These are phyloP conservation scores for Herpetospermum pedunculosum DNA, from an alignment of 306 rosid genomes.

Conservation along the genomic window DNA sequence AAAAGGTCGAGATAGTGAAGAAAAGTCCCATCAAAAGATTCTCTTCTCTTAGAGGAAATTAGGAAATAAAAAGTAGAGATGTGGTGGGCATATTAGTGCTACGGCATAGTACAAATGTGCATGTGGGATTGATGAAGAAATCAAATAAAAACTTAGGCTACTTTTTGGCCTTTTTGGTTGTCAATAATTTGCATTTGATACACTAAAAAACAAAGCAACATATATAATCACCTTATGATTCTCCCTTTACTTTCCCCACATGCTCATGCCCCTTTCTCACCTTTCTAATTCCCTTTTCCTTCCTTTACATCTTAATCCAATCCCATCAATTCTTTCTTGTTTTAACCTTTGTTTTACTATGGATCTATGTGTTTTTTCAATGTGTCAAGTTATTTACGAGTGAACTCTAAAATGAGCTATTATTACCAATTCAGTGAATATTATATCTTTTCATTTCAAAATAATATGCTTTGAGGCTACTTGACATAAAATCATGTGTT, in stretches of 20 bases:
- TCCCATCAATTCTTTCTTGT: neutral
- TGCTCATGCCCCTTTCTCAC: neutral
- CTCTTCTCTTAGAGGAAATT: neutral
- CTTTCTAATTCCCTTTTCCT: neutral
- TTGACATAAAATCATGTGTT: too few relatives aligned
- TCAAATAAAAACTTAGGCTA: neutral
- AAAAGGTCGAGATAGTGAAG: neutral
- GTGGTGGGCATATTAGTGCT: neutral
- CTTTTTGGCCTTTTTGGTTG: neutral
- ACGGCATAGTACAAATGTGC: constrained; percentile 1
- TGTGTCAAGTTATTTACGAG: too few relatives aligned
- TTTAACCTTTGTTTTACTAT: neutral
- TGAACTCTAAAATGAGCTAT: too few relatives aligned
- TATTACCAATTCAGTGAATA: too few relatives aligned
- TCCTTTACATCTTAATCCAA: neutral
- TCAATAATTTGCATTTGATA: neutral
- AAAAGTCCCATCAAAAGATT: neutral
- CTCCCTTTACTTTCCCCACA: neutral
- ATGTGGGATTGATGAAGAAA: neutral
- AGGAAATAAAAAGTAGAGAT: neutral
- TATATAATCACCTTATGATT: neutral
- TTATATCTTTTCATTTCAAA: too few relatives aligned
- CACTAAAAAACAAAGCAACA: neutral
- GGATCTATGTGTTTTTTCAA: neutral
- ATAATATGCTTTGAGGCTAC: too few relatives aligned